Base-by-base conservation (phyloP, 495 filamentous ascomycete species). In the Penicillium cinerascens region DNA sequence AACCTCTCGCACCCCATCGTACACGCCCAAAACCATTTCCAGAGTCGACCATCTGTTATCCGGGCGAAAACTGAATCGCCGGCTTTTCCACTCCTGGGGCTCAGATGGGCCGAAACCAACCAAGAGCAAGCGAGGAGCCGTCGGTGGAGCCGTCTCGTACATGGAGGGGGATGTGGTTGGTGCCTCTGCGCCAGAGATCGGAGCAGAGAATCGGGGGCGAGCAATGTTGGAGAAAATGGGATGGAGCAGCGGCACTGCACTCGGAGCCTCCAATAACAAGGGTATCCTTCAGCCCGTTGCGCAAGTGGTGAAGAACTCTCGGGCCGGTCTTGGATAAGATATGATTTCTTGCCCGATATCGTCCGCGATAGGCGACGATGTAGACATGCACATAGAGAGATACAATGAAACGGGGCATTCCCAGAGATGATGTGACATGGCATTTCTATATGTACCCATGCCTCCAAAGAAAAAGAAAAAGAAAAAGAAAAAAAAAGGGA, bases 211-310 rank as follows among this genome's bases (percentile, higher is more conserved):
- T 54, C 86, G 79, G 58, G 93, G 93, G 18, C 79, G 89, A 39
- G 84, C 83, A 3, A 90, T 99, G 87, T 65, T 99, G 47, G 91
- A 96, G 69, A 97, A 92, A 72, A 97, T 97, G 93, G 93, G 93
- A 16, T 99, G 95, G 89, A 87, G 78, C 52, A 85, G 81, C 41
- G 93, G 93, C 4, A 97, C 85, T 68, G 87, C 85, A 6, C 76
- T 99, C n/a, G 93, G 93, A 38, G 80, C 87, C 4, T 59, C 77
- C 9, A 85, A 93, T 52, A 93, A 93, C 65, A 88, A 93, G 67
- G 93, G 95, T 29, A 92, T 95, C 44, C 64, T 93, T 52, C 78
- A 87, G 55, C 95, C 95, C 2, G 85, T 99, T 36, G 77, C 79
- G n/a, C 90, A 95, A 51, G 82, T 95, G 47, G 84, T 97, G 38